Conservation (phyloP, 2,329 filamentous ascomycete genomes). For the Colletotrichum scovillei region DNA sequence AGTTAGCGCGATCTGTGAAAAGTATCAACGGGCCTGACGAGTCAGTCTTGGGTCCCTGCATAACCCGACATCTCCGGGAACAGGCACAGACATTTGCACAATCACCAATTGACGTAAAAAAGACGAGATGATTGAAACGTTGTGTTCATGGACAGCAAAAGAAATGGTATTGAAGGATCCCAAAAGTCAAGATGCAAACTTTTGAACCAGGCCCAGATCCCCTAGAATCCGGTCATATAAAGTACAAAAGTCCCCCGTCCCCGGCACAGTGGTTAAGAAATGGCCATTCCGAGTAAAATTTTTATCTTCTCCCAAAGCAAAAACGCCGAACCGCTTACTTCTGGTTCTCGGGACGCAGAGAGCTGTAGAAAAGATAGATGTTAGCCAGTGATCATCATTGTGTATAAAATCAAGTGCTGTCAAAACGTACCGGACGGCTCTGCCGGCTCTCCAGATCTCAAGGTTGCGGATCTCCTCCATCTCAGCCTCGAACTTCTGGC, state of each 20-base stretch:
- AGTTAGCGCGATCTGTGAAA: not conserved
- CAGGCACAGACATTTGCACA: not conserved
- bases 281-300: constrained; percentile 26
- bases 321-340: constrained; percentile 62
- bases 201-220: constrained; percentile 39
- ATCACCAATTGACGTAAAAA: not conserved
- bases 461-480: constrained; percentile 97
- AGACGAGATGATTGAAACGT: not conserved
- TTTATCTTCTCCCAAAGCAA: constrained; percentile 29
- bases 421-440: constrained; percentile 83
- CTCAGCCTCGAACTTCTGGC: constrained; percentile 97
- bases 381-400: constrained; percentile 35
- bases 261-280: constrained; percentile 32
- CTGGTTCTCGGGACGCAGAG: constrained; percentile 88
- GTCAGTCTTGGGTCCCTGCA: constrained; percentile 11
- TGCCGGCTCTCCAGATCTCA: constrained; percentile 99
- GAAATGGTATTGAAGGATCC: constrained; percentile 37
- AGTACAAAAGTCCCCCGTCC: constrained; percentile 45
- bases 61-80: not conserved
- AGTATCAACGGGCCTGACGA: not conserved
- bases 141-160: constrained; percentile 18
- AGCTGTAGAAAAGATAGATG: constrained; percentile 53
- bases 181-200: constrained; percentile 37
- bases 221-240: constrained; percentile 48
- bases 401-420: constrained; percentile 32